Conservation (phyloP, 352 stramenopile genomes). For the Pythium brassicae region DNA sequence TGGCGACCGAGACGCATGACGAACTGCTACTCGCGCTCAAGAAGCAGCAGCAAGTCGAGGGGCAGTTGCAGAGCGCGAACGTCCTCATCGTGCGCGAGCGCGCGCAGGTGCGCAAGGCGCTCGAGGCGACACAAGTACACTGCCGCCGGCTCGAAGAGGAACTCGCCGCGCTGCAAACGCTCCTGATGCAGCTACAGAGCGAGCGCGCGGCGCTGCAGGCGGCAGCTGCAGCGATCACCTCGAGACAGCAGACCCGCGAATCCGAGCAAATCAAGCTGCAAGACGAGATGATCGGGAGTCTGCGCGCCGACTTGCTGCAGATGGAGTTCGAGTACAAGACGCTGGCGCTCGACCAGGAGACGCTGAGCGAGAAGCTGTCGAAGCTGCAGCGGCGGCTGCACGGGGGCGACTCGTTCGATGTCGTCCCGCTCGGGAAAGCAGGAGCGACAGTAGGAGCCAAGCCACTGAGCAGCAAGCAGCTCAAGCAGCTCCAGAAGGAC, state of each 20-base stretch:
- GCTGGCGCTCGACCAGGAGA: conserved; percentile 34
- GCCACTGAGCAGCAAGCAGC: conserved; percentile 18
- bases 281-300: conserved; percentile 43
- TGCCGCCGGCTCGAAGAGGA: conserved; percentile 49
- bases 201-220: conserved; percentile 36
- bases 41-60: conserved; percentile 34
- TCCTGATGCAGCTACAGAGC: conserved; percentile 39
- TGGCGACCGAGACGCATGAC: conserved; percentile 35
- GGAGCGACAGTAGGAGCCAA: conserved; percentile 3
- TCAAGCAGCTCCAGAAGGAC: conserved; percentile 30
- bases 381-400: conserved; percentile 26
- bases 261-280: conserved; percentile 30
- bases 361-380: conserved; percentile 26
- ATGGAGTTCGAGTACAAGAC: conserved; percentile 71
- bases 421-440: conserved; percentile 30
- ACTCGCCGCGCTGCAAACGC: conserved; percentile 28
- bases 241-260: conserved; percentile 20
- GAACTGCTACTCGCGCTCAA: conserved; percentile 42
- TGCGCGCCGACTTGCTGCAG: conserved; percentile 50
- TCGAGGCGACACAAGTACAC: conserved; percentile 48
- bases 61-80: conserved; percentile 25
- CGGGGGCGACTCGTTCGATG: conserved; percentile 25
- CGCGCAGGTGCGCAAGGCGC: conserved; percentile 24
- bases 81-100: conserved; percentile 22
- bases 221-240: conserved; percentile 22